A percentile compares a stretch with the other conserved stretches of the same genome.
These are phyloP conservation scores for Blastocystis sp. DNA, from an alignment of 352 stramenopile genomes.

Conservation along the genomic window DNA sequence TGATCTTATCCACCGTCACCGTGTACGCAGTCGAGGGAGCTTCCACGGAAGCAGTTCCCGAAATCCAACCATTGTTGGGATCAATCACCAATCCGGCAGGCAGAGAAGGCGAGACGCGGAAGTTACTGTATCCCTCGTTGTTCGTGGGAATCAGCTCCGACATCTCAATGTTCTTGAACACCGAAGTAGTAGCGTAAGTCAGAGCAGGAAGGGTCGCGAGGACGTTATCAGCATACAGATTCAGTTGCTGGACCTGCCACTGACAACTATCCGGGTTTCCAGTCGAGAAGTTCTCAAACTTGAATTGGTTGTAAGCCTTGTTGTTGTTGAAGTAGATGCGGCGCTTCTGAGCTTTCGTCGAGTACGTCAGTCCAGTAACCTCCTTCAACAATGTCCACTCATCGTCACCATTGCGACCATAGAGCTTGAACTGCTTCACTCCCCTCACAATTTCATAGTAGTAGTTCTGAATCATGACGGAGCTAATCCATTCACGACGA, in stretches of 20 bases:
- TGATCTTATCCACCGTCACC: background rate
- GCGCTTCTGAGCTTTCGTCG: background rate
- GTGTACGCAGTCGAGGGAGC: background rate
- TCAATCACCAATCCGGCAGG: background rate
- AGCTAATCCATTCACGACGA: slow-evolving; percentile 20
- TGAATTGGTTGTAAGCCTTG: background rate
- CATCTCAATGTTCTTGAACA: slow-evolving; percentile 23
- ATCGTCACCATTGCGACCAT: background rate
- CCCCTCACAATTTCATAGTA: background rate
- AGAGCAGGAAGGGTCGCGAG: background rate
- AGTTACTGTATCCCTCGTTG: background rate
- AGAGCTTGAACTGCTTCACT: background rate
- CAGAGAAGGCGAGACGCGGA: background rate
- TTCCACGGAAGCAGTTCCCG: background rate
- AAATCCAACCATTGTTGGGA: background rate
- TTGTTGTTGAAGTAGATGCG: slow-evolving; percentile 6
- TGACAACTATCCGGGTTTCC: background rate
- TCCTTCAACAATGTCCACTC: background rate
- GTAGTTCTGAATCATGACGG: background rate
- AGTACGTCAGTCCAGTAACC: background rate
- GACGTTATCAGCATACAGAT: background rate
- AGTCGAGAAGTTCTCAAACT: background rate
- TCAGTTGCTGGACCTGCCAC: background rate
- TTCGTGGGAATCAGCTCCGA: background rate
- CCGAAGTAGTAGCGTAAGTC: background rate